Evolutionary conservation across 2,329 filamentous ascomycete species (phyloP).

Genomic region (Hymenoscyphus fructigenus): DNA sequence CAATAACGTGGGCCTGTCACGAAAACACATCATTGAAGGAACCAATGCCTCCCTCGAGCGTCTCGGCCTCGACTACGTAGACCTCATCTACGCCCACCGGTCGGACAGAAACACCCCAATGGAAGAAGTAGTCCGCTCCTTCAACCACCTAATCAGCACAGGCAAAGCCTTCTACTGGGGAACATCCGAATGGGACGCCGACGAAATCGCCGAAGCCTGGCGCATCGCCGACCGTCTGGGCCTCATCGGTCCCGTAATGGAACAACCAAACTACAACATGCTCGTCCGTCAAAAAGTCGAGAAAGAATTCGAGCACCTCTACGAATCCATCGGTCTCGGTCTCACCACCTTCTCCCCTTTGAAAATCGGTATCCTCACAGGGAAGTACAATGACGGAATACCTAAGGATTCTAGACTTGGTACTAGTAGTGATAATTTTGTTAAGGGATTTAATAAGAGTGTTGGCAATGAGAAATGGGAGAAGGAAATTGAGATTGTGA

Average conservation of each 20-base stretch:
- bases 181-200: conserved; percentile 66
- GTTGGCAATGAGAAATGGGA: conserved; percentile 53
- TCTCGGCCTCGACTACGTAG: conserved; percentile 55
- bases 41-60: conserved; percentile 52
- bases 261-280: conserved; percentile 68
- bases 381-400: conserved; percentile 66
- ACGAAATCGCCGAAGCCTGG: conserved; percentile 64
- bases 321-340: conserved; percentile 58
- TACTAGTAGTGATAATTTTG: conserved; percentile 51
- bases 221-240: conserved; percentile 58
- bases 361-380: conserved; percentile 59
- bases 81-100: conserved; percentile 68
- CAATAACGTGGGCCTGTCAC: conserved; percentile 58
- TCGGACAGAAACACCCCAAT: conserved; percentile 68
- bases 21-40: conserved; percentile 62
- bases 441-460: conserved; percentile 43
- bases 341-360: conserved; percentile 64
- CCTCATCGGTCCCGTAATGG: conserved; percentile 62
- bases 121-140: conserved; percentile 68
- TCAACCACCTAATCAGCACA: conserved; percentile 67
- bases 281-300: conserved; percentile 62
- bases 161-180: conserved; percentile 72
- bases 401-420: conserved; percentile 59
- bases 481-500: conserved; percentile 57
- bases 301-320: conserved; percentile 59